Percentiles rank a stretch among this genome's conserved stretches.
Conservation (phyloP, 1,139 yeast species). For the Scheffersomyces cryptocercus region DNA sequence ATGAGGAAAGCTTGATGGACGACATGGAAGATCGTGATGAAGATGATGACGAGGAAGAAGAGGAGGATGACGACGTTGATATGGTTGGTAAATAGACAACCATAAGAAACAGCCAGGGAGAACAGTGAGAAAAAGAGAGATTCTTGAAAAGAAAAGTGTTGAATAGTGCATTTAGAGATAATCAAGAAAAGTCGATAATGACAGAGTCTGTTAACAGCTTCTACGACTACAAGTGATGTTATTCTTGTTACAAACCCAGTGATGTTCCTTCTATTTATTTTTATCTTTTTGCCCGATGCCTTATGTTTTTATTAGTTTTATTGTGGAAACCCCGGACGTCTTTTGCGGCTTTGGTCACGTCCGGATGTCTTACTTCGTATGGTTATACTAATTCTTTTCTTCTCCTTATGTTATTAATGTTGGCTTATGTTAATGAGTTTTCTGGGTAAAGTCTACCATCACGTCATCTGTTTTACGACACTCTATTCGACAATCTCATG, state of each 20-base stretch:
- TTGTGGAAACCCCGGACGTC: not conserved
- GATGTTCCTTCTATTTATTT: too few species aligned
- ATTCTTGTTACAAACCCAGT: not conserved
- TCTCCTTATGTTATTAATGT: constrained; percentile 6
- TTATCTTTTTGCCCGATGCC: too few species aligned
- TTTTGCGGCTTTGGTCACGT: not conserved
- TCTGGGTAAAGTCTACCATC: too few species aligned
- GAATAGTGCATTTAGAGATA: too few species aligned
- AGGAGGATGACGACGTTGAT: constrained; percentile 44
- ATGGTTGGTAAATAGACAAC: constrained; percentile 26
- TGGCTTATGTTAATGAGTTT: not conserved
- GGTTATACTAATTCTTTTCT: constrained; percentile 6
- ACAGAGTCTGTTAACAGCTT: too few species aligned
- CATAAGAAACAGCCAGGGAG: too few species aligned
- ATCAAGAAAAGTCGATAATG: too few species aligned
- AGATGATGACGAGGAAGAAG: constrained; percentile 60
- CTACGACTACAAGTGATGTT: not conserved
- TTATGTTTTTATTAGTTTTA: too few species aligned
- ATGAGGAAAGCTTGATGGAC: constrained; percentile 57
- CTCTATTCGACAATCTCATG: too few species aligned
- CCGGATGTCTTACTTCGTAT: not conserved
- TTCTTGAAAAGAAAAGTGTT: too few species aligned
- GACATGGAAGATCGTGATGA: constrained; percentile 56
- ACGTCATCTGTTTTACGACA: too few species aligned
- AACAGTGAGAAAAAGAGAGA: too few species aligned